Conservation (phyloP, 208 protist genomes). For the Leishmania tarentolae region DNA sequence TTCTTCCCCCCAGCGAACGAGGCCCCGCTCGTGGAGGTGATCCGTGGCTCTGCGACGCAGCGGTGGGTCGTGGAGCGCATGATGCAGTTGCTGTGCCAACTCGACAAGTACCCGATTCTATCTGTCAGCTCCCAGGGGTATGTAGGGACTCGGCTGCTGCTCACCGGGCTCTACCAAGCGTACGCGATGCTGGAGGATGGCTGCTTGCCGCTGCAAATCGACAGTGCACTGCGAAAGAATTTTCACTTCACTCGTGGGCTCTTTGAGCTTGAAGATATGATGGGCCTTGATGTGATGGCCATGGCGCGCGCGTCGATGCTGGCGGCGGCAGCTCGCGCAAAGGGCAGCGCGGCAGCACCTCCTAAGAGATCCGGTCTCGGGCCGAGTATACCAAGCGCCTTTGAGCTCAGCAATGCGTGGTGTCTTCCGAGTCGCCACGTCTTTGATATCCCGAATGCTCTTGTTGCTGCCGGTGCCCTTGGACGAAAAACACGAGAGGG, state of each 20-base stretch:
- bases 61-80: slow-evolving; percentile 47
- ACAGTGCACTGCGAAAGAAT: slow-evolving; percentile 50
- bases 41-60: slow-evolving; percentile 43
- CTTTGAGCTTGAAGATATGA: slow-evolving; percentile 84
- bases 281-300: slow-evolving; percentile 77
- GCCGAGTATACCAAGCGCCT: slow-evolving; percentile 13
- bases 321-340: not conserved
- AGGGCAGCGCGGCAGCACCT: not conserved
- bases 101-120: slow-evolving; percentile 81
- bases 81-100: slow-evolving; percentile 45
- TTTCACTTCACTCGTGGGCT: slow-evolving; percentile 83
- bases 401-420: slow-evolving; percentile 32
- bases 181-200: slow-evolving; percentile 87
- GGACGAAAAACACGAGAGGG: slow-evolving; percentile 79
- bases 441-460: slow-evolving; percentile 45
- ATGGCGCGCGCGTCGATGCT: slow-evolving; percentile 26
- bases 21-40: slow-evolving; percentile 83
- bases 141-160: slow-evolving; percentile 77
- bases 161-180: slow-evolving; percentile 70
- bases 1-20: slow-evolving; percentile 89
- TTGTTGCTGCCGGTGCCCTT: slow-evolving; percentile 54
- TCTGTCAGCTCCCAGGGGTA: slow-evolving; percentile 67
- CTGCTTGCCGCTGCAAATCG: slow-evolving; percentile 77
- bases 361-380: slow-evolving; percentile 12
- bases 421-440: slow-evolving; percentile 45